Percentiles rank a stretch among this genome's conserved stretches.
Evolutionary conservation across 2,329 filamentous ascomycete species (phyloP).

Genomic region (Curvularia spicifera): DNA sequence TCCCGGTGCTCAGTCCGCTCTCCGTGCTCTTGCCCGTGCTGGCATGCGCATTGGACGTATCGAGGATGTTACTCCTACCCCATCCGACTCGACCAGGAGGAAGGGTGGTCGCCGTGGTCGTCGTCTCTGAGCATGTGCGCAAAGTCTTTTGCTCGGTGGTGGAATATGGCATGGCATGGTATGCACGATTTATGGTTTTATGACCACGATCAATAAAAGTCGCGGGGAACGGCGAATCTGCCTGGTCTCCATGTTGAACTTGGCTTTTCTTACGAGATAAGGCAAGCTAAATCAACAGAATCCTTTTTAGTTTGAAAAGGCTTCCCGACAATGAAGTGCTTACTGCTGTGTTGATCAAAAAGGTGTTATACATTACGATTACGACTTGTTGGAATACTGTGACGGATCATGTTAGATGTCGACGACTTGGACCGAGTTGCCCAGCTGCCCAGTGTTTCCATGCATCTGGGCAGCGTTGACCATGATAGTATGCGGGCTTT

Average conservation of each 20-base stretch:
- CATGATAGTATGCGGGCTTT: conserved; percentile 59
- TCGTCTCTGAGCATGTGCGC: conserved; percentile 80
- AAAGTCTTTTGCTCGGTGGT: conserved; percentile 47
- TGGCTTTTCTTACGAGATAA: conserved; percentile 40
- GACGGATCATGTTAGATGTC: conserved; percentile 45
- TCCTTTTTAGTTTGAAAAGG: conserved; percentile 46
- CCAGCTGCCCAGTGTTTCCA: conserved; percentile 56
- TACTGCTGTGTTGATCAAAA: conserved; percentile 35
- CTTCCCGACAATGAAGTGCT: conserved; percentile 42
- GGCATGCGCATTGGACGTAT: conserved; percentile 99
- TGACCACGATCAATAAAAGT: conserved; percentile 47
- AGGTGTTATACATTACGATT: conserved; percentile 36
- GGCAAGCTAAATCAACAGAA: conserved; percentile 49
- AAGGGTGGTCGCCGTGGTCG: conserved; percentile 99
- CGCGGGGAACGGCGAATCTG: conserved; percentile 49
- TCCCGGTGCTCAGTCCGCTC: conserved; percentile 97
- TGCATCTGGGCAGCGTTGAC: conserved; percentile 67
- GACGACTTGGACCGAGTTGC: conserved; percentile 54
- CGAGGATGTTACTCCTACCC: conserved; percentile 98
- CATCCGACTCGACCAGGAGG: conserved; percentile 98
- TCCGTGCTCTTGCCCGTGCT: conserved; percentile 97
- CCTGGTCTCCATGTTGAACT: conserved; percentile 52
- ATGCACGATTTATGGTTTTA: conserved; percentile 45
- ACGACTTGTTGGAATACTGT: conserved; percentile 29
- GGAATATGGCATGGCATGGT: conserved; percentile 44